Conservation (phyloP, 352 stramenopile species). For the Globisporangium acanthophoron region DNA sequence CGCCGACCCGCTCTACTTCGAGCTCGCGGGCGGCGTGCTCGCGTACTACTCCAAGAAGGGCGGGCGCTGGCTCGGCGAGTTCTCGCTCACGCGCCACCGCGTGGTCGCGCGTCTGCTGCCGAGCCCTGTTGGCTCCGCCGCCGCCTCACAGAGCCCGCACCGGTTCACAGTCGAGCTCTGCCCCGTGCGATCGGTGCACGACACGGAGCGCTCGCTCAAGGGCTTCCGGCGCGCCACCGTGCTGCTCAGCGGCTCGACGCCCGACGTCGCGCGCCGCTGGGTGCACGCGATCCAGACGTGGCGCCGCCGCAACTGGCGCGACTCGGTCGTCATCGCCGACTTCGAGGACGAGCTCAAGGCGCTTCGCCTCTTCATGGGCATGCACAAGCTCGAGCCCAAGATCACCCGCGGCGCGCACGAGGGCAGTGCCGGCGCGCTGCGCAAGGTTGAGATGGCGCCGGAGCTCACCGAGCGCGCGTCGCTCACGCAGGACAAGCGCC, state of each 20-base stretch:
- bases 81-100: conserved; percentile 68
- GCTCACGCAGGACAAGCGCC: conserved; percentile 1
- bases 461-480: conserved; percentile 17
- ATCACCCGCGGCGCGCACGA: conserved; percentile 37
- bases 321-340: conserved; percentile 52
- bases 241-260: conserved; percentile 50
- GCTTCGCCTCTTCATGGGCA: conserved; percentile 63
- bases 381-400: conserved; percentile 60
- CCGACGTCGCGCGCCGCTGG: conserved; percentile 47
- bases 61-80: conserved; percentile 65
- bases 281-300: conserved; percentile 66
- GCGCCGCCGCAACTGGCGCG: conserved; percentile 73
- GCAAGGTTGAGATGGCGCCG: conserved; percentile 40
- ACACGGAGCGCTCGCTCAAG: conserved; percentile 64
- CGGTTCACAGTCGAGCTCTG: conserved; percentile 67
- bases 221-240: conserved; percentile 50
- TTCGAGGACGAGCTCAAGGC: conserved; percentile 60
- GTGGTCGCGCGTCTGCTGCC: conserved; percentile 42
- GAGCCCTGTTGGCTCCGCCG: conserved; percentile 9
- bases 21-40: conserved; percentile 62
- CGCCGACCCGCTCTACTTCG: conserved; percentile 70
- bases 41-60: conserved; percentile 72
- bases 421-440: conserved; percentile 29
- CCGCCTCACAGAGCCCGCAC: conserved; percentile 28
- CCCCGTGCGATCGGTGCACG: conserved; percentile 69